Evolutionary conservation across 2,329 filamentous ascomycete genomes (phyloP).

Genomic region (Alternaria tenuissima): DNA sequence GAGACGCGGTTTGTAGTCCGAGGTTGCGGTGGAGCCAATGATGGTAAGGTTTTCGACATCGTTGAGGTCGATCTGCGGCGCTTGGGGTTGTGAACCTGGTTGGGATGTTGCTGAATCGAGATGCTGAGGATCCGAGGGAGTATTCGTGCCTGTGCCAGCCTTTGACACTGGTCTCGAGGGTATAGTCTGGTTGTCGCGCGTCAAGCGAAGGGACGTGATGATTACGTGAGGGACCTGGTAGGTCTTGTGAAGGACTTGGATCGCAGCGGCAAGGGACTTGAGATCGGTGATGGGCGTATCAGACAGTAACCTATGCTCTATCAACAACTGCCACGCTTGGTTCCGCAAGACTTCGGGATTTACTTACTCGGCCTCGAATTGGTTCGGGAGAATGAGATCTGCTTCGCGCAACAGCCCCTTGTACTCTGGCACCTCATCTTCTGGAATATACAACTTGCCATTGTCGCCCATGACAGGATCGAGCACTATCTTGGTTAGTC

Average conservation of each 20-base stretch:
- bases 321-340: background rate
- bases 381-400: slow-evolving; percentile 93
- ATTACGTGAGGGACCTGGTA: slow-evolving; percentile 87
- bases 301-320: slow-evolving; percentile 72
- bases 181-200: slow-evolving; percentile 59
- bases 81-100: background rate
- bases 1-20: slow-evolving; percentile 72
- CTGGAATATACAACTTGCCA: slow-evolving; percentile 86
- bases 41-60: slow-evolving; percentile 65
- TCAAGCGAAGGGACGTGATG: slow-evolving; percentile 85
- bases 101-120: slow-evolving; percentile 26
- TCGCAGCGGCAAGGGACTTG: slow-evolving; percentile 73
- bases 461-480: slow-evolving; percentile 99
- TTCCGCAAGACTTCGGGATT: background rate
- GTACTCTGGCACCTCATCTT: slow-evolving; percentile 91
- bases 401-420: slow-evolving; percentile 80
- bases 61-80: slow-evolving; percentile 9
- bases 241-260: slow-evolving; percentile 77
- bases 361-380: slow-evolving; percentile 92
- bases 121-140: slow-evolving; percentile 26
- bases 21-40: slow-evolving; percentile 77
- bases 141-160: slow-evolving; percentile 35
- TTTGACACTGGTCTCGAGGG: slow-evolving; percentile 45
- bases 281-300: slow-evolving; percentile 84
- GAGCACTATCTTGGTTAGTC: slow-evolving; percentile 65